A percentile compares a stretch with the other conserved stretches of the same genome.
phyloP scores from a whole-genome alignment of 768 basidiomycete species.

The Kondoa malvinella region DNA sequence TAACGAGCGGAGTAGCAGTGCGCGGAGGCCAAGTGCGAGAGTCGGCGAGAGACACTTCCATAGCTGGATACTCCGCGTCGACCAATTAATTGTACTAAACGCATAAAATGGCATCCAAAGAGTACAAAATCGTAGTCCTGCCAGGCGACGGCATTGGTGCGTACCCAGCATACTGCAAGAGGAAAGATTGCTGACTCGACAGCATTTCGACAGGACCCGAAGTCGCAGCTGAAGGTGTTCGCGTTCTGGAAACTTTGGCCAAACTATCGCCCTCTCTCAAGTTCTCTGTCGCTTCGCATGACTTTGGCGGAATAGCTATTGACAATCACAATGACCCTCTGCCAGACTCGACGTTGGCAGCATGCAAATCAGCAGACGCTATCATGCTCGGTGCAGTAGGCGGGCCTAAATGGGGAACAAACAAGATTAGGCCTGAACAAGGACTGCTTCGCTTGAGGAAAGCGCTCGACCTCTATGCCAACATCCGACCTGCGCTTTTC shows the following conservation, averaged over 20 bases:
- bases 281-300: conserved; percentile 54
- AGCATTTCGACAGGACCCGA: conserved; percentile 51
- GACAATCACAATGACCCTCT: conserved; percentile 72
- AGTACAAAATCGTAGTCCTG: conserved; percentile 55
- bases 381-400: conserved; percentile 76
- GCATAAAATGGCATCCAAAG: conserved; percentile 44
- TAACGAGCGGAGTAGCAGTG: no score
- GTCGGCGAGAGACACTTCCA: no score
- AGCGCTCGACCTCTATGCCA: conserved; percentile 84
- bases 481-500: conserved; percentile 91
- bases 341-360: conserved; percentile 64
- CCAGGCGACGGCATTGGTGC: conserved; percentile 96
- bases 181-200: neutral
- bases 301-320: conserved; percentile 86
- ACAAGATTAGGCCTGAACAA: conserved; percentile 75
- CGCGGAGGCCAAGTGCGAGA: no score
- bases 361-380: conserved; percentile 84
- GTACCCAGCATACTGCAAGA: neutral
- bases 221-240: conserved; percentile 66
- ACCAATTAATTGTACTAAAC: no score
- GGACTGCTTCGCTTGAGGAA: conserved; percentile 80
- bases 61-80: no score
- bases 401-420: conserved; percentile 94
- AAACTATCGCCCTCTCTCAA: conserved; percentile 45
- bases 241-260: conserved; percentile 58